Conservation (phyloP, 2,329 filamentous ascomycete species). For the Westerdykella sp. region DNA sequence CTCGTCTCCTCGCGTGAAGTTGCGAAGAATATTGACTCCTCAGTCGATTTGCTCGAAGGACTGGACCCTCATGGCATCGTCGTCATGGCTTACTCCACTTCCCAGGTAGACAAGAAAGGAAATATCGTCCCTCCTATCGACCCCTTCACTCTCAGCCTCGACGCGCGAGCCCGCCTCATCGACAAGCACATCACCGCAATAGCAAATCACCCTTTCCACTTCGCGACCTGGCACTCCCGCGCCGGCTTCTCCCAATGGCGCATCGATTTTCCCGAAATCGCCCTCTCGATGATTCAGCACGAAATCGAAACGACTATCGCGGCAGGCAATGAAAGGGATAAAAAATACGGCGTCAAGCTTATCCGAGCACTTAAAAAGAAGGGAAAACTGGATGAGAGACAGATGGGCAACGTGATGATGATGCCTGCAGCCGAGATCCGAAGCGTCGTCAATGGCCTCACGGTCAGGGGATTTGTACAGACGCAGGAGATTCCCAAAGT, state of each 20-base stretch:
- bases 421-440: conserved; percentile 82
- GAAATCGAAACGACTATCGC: conserved; percentile 80
- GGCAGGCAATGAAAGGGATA: conserved; percentile 54
- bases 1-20: conserved; percentile 39
- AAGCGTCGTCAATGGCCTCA: conserved; percentile 75
- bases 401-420: conserved; percentile 70
- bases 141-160: conserved; percentile 16
- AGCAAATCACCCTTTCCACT: conserved; percentile 58
- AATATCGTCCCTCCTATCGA: conserved; percentile 21
- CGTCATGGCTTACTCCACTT: neutral
- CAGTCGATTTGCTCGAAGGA: conserved; percentile 37
- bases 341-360: conserved; percentile 71
- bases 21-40: conserved; percentile 36
- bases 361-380: conserved; percentile 77
- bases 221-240: conserved; percentile 61
- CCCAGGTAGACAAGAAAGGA: conserved; percentile 9
- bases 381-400: conserved; percentile 93
- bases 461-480: conserved; percentile 79
- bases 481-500: conserved; percentile 93
- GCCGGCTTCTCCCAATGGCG: conserved; percentile 68
- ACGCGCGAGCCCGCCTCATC: conserved; percentile 39
- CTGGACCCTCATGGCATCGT: conserved; percentile 27
- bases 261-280: conserved; percentile 71
- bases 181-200: conserved; percentile 69
- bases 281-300: conserved; percentile 62